phyloP scores from a whole-genome alignment of 768 basidiomycete species.

The Filobasidium wieringae region DNA sequence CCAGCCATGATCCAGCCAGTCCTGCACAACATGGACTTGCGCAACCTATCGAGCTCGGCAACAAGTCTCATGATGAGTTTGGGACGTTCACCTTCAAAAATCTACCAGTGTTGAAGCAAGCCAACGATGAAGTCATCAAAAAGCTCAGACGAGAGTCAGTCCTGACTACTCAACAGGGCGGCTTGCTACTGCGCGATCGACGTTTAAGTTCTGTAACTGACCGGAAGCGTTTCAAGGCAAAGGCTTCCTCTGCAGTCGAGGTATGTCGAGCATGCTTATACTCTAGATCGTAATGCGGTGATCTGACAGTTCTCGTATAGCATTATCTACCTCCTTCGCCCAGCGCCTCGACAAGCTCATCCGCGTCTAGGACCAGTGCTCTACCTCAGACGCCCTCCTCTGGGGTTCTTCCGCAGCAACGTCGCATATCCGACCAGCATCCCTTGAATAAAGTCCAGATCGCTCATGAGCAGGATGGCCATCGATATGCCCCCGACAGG shows the following conservation, averaged over 20 bases:
- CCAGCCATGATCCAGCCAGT: constrained; percentile 15
- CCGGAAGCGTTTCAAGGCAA: constrained; percentile 56
- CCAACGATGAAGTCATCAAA: constrained; percentile 94
- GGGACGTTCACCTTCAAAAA: constrained; percentile 99
- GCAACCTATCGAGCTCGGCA: constrained; percentile 24
- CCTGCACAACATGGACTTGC: constrained; percentile 11
- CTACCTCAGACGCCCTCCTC: constrained; percentile 9
- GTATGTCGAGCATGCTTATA: constrained; percentile 13
- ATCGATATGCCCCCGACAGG: constrained; percentile 20
- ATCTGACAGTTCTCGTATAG: not conserved
- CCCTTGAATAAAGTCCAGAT: not conserved
- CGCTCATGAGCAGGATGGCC: constrained; percentile 25
- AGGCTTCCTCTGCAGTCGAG: constrained; percentile 43
- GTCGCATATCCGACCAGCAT: constrained; percentile 61
- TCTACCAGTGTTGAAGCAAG: constrained; percentile 85
- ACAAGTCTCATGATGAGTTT: constrained; percentile 57
- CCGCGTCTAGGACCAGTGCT: constrained; percentile 62
- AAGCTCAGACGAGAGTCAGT: constrained; percentile 88
- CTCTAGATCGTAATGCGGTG: not conserved
- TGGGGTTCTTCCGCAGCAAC: constrained; percentile 33
- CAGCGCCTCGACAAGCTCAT: constrained; percentile 79
- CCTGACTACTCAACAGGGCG: constrained; percentile 43
- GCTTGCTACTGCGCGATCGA: constrained; percentile 38
- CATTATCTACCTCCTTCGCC: constrained; percentile 60
- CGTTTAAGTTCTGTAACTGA: constrained; percentile 65